Conservation (phyloP, 352 stramenopile genomes). For the Pythium apleroticum region DNA sequence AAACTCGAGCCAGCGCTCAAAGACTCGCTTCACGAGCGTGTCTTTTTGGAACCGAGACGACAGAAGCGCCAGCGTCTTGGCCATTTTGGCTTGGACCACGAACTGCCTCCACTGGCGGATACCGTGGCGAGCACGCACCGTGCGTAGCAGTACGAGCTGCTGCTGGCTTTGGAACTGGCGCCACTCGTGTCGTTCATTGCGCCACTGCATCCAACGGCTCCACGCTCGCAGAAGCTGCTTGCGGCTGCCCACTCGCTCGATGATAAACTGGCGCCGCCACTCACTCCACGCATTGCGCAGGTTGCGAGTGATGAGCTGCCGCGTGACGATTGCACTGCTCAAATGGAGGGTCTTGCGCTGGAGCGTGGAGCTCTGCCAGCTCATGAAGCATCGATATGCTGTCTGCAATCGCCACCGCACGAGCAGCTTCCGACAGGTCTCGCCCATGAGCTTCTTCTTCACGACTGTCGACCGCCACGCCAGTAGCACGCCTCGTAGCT, state of each 20-base stretch:
- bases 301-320: not conserved
- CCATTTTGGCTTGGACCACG: conserved; percentile 14
- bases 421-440: conserved; percentile 27
- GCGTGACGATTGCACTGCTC: conserved; percentile 6
- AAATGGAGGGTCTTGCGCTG: conserved; percentile 11
- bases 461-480: conserved; percentile 2
- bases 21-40: conserved; percentile 18
- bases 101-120: conserved; percentile 18
- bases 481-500: not conserved
- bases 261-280: conserved; percentile 22
- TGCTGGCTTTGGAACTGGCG: conserved; percentile 7
- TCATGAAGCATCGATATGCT: conserved; percentile 37
- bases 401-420: conserved; percentile 42
- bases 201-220: conserved; percentile 4
- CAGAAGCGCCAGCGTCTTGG: conserved; percentile 18
- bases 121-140: conserved; percentile 12
- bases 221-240: conserved; percentile 13
- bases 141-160: not conserved
- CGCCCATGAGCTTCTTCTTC: not conserved
- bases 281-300: conserved; percentile 8
- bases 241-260: conserved; percentile 13
- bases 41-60: conserved; percentile 22
- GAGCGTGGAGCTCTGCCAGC: conserved; percentile 19
- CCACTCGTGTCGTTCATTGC: conserved; percentile 1
- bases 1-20: conserved; percentile 24